These are phyloP conservation scores for Rhizopus arrhizus DNA, from an alignment of 371 early-diverging fungal genomes.

Conservation along the genomic window DNA sequence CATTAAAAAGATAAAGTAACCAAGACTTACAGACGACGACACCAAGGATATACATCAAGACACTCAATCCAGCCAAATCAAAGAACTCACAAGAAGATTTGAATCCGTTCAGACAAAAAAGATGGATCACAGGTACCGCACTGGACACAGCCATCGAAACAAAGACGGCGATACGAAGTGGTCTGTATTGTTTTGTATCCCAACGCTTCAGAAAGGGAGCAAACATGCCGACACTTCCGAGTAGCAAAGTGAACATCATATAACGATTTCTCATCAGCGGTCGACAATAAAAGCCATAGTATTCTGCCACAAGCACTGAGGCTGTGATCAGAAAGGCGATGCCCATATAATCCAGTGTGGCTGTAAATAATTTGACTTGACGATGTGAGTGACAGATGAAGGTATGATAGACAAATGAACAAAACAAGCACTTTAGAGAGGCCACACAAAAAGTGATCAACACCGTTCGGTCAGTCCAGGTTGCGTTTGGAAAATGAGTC, in stretches of 20 bases:
- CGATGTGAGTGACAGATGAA: conserved; percentile 66
- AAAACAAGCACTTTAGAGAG: conserved; percentile 68
- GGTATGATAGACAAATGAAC: conserved; percentile 71
- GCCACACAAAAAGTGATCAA: conserved; percentile 64
- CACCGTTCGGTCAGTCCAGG: conserved; percentile 52
- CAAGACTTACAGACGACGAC: conserved; percentile 46
- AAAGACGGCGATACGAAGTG: conserved; percentile 56
- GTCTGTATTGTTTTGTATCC: conserved; percentile 39
- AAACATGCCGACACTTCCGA: conserved; percentile 52
- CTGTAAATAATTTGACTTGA: conserved; percentile 62
- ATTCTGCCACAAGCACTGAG: conserved; percentile 59
- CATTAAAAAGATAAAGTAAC: too few relatives aligned
- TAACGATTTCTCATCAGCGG: conserved; percentile 45
- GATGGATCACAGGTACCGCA: conserved; percentile 51
- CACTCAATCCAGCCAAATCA: conserved; percentile 46
- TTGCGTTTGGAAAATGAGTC: conserved; percentile 58
- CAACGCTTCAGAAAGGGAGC: conserved; percentile 56
- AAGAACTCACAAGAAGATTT: conserved; percentile 48
- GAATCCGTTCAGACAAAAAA: conserved; percentile 44
- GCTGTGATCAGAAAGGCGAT: conserved; percentile 72
- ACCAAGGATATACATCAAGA: conserved; percentile 53
- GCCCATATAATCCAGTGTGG: conserved; percentile 72
- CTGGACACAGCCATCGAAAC: conserved; percentile 60
- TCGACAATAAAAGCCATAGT: conserved; percentile 70
- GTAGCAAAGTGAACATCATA: conserved; percentile 54